These are phyloP conservation scores for Candida glaebosa DNA, from an alignment of 805 yeast species.

Conservation along the genomic window DNA sequence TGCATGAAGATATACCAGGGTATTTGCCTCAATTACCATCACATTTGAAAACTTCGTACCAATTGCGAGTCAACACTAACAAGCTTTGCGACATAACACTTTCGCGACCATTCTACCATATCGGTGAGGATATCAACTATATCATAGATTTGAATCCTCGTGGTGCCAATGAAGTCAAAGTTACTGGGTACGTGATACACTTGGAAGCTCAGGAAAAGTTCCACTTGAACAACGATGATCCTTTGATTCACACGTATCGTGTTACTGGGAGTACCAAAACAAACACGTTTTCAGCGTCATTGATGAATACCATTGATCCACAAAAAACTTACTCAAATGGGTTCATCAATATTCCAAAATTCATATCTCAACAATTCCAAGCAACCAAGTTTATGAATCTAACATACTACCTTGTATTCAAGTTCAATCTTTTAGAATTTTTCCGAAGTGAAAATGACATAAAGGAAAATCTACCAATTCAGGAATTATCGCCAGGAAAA, in stretches of 20 bases:
- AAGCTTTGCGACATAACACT: constrained; percentile 30
- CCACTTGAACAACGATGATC: constrained; percentile 18
- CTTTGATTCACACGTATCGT: constrained; percentile 24
- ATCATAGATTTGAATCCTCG: constrained; percentile 24
- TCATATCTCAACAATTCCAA: constrained; percentile 34
- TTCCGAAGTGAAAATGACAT: constrained; percentile 6
- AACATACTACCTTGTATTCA: constrained; percentile 32
- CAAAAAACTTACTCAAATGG: constrained; percentile 18
- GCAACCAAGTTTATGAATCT: constrained; percentile 33
- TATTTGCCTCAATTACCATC: constrained; percentile 23
- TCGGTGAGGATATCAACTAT: constrained; percentile 38
- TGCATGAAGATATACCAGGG: constrained; percentile 12
- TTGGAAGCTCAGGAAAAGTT: constrained; percentile 40
- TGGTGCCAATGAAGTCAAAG: constrained; percentile 12
- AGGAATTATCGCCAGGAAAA: constrained; percentile 1
- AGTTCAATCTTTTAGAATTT: constrained; percentile 32
- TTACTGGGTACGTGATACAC: constrained; percentile 31
- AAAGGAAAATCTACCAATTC: neutral
- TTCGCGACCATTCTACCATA: constrained; percentile 31
- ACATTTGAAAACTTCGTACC: constrained; percentile 33
- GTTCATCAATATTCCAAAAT: constrained; percentile 27
- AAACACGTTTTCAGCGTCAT: constrained; percentile 30
- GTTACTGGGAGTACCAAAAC: constrained; percentile 32
- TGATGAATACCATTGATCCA: constrained; percentile 9
- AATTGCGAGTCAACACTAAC: constrained; percentile 30